Base-by-base conservation (phyloP, 148 eudicot species). In the Arbutus unedo region DNA sequence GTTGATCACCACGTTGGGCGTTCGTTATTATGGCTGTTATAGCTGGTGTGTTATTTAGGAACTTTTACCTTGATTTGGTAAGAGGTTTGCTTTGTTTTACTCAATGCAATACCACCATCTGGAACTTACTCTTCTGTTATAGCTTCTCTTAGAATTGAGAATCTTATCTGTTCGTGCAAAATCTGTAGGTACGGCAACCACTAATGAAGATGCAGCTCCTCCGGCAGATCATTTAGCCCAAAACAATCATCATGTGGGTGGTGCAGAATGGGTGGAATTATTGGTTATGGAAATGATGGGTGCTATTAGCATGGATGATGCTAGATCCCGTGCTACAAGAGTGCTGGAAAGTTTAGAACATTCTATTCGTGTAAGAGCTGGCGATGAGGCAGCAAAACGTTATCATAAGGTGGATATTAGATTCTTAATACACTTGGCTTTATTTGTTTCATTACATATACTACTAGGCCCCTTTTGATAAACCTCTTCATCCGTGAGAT, bases 211-310 rank as follows among this genome's bases (percentile, higher is more conserved):
- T 79, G 81, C 84, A 11, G 88, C 57, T 84, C 78, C 87, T 50
- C 51, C 82, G 38, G 83, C 76, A 23, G 88, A 85, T 54, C 57
- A 89, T 73, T 77, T 87, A 38, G 59, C 74, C 19, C 85, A 86
- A 25, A 85, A 77, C 56, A 82, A 56, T 78, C 84, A 89, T 53
- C 93, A 93, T n/a, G 73, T 78, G 9, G 88, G 89, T 88, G 98
- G 96, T 66, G 84, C 83, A 48, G 91, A 90, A 73, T 94, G 98
- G 98, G 98, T 94, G 87, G 98, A 94, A 56, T 75, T 91, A 66
- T 84, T 94, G 57, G 91, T 94, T 50, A 85, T 83, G 77, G 97
- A 94, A 88, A 94, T 91, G 91, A 87, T 49, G 80, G 84, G 89
- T 89, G 93, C 98, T 25, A 86, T 91, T 16, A 90, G 91, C 80